phyloP scores from a whole-genome alignment of 768 basidiomycete species.

The Serpula lacrymans region DNA sequence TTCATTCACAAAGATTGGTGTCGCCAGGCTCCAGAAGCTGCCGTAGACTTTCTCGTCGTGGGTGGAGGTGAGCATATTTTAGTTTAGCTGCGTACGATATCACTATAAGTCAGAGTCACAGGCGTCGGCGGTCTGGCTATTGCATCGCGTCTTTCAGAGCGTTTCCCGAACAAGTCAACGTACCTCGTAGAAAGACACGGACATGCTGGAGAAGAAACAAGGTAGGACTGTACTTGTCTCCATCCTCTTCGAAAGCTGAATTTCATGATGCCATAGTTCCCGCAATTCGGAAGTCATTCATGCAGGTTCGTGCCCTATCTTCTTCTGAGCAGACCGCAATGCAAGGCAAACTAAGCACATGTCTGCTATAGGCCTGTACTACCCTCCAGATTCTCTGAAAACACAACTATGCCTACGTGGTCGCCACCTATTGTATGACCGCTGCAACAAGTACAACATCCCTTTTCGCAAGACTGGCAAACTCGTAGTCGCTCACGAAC shows the following conservation, averaged over 20 bases:
- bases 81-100: background rate
- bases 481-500: constrained; percentile 75
- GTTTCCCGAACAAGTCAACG: constrained; percentile 66
- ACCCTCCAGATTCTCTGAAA: constrained; percentile 80
- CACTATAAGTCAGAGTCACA: constrained; percentile 20
- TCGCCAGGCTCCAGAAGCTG: constrained; percentile 57
- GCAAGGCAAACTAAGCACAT: background rate
- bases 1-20: background rate
- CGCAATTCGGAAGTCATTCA: constrained; percentile 96
- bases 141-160: constrained; percentile 65
- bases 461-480: constrained; percentile 78
- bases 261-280: constrained; percentile 48
- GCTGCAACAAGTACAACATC: constrained; percentile 61
- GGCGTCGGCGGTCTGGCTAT: constrained; percentile 86
- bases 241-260: too few species aligned
- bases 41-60: constrained; percentile 81
- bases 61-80: constrained; percentile 66
- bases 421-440: constrained; percentile 76
- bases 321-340: background rate
- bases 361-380: constrained; percentile 71
- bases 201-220: constrained; percentile 81
- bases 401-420: constrained; percentile 85
- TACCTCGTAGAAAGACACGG: constrained; percentile 78
- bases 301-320: constrained; percentile 48
- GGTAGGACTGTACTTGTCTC: too few species aligned